A percentile compares a stretch with the other conserved stretches of the same genome.
phyloP scores from a whole-genome alignment of 305 asterid genomes.

The Fraxinus latifolia region DNA sequence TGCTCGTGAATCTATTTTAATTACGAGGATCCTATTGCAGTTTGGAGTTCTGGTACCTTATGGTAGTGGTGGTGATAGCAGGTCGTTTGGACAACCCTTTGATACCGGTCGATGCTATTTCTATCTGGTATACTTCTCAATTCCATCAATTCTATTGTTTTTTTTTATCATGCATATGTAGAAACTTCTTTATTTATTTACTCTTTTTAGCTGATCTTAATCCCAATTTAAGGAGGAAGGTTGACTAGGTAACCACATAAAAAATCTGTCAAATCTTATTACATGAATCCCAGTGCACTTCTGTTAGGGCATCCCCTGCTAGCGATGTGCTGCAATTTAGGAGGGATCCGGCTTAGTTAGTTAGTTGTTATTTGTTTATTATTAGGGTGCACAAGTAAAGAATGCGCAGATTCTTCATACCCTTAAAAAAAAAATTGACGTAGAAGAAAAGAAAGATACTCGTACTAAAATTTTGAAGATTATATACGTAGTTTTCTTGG shows the following conservation, averaged over 20 bases:
- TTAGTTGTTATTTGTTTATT: background rate
- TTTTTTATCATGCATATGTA: background rate
- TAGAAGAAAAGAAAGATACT: background rate
- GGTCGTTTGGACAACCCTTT: conserved; percentile 73
- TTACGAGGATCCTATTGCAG: conserved; percentile 35
- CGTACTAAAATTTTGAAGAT: background rate
- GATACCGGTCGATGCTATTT: conserved; percentile 70
- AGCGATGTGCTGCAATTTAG: background rate
- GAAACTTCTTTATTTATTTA: background rate
- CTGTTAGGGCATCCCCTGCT: background rate
- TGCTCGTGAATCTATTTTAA: background rate
- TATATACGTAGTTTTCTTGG: background rate
- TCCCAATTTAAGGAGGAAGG: background rate
- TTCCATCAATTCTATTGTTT: background rate
- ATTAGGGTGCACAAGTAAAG: background rate
- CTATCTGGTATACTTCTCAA: conserved; percentile 52
- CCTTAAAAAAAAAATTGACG: background rate
- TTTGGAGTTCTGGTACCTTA: conserved; percentile 85
- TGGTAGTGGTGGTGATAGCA: conserved; percentile 56
- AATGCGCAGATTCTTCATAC: background rate
- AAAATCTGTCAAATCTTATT: background rate
- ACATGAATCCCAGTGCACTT: background rate
- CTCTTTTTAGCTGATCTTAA: background rate
- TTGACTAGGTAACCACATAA: background rate
- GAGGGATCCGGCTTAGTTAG: background rate